A percentile compares a stretch with the other conserved stretches of the same genome.
Evolutionary conservation across 225 moss, liverwort and hornwort species (phyloP).

Genomic region (Pseudoscleropodium purum): DNA sequence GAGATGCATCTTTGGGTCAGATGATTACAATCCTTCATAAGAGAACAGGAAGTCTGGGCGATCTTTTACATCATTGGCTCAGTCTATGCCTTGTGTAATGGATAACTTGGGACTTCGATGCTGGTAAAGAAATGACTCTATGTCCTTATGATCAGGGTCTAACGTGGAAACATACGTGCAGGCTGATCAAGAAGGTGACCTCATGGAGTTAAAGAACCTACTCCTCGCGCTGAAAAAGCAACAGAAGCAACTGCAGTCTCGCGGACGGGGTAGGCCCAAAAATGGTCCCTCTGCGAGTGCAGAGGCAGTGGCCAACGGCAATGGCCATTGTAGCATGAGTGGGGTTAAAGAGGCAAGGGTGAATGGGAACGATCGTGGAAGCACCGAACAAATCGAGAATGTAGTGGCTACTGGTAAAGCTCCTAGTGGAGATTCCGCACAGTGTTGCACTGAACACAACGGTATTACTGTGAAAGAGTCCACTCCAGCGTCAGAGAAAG

Average conservation of each 20-base stretch:
- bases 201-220: conserved; percentile 13
- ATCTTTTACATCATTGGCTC: neutral
- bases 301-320: neutral
- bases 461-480: neutral
- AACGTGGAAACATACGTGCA: neutral
- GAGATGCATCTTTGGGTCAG: neutral
- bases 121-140: neutral
- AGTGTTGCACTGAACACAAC: neutral
- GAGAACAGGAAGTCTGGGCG: neutral
- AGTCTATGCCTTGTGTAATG: neutral
- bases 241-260: conserved; percentile 26
- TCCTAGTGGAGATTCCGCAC: neutral
- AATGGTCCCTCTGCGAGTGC: conserved; percentile 4
- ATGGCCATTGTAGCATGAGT: neutral
- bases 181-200: conserved; percentile 49
- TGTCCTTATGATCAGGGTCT: neutral
- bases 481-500: neutral
- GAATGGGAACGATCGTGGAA: neutral
- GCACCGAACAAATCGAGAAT: conserved; percentile 16
- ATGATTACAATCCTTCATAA: neutral
- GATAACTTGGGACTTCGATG: neutral
- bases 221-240: conserved; percentile 29
- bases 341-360: neutral
- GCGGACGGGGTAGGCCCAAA: conserved; percentile 17
- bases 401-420: neutral